Evolutionary conservation across 164 flowering plant species (phyloP), one percentile per base, ranked within the genome.

Genomic region (Warburgia ugandensis): DNA sequence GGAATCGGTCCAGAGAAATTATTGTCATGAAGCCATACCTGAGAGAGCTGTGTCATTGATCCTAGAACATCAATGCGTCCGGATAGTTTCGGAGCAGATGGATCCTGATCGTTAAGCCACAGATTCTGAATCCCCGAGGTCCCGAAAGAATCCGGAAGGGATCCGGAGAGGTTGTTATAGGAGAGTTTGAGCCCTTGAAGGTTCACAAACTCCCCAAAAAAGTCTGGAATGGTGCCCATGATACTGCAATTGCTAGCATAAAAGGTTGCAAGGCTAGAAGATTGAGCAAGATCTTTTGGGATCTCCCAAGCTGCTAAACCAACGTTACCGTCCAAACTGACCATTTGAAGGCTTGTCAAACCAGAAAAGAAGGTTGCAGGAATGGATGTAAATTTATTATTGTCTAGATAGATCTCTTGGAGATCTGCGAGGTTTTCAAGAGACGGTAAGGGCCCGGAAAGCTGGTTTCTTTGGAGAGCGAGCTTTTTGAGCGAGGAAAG

Each of bases 11-110:
- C 84, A 0, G 73, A 29, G 50, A 79, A 74, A 0, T 23, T 19
- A 32, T 79, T 79, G 37, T 32, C 33, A 11, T 79, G 81, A 8
- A 79, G 64, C 84, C 84, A 79, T 4, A 57, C 84, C 60, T 72
- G 81, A 0, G 44, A 13, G 16, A 78, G 48, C 23, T 48, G 40
- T 0, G 65, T 7, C 84, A 78, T 78, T 6, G 38, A 26, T 5
- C 63, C 68, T 7, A 78, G 38, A 3, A 76, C 73, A 27, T 55
- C 69, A 30, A 78, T 48, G 12, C 36, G n/a, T 1, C 83, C 83
- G 3, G 71, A 48, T 1, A 78, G 60, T 56, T 32, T 27, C 16
- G 9, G 1, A 0, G 71, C 72, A 0, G 19, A 12, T 1, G 3
- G 10, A n/a, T n/a, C n/a, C 56, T 76, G 80, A 62, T 76, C 69